Conservation (phyloP, 2,329 filamentous ascomycete species). For the Phialophora macrospora region DNA sequence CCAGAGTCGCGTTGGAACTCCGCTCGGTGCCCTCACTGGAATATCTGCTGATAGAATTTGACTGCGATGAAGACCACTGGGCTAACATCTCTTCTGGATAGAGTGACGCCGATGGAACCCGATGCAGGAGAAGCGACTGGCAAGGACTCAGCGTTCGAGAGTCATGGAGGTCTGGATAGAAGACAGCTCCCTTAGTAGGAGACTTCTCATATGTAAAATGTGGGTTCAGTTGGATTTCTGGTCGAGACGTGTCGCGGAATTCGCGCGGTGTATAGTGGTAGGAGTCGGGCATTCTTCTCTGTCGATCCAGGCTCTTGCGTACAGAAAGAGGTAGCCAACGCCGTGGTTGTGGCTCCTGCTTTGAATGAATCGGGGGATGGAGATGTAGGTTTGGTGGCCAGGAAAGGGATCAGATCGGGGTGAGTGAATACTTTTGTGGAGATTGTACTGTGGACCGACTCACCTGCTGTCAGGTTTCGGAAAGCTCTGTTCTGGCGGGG, state of each 20-base stretch:
- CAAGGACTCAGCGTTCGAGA: conserved; percentile 11
- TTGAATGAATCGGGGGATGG: background rate
- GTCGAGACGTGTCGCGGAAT: conserved; percentile 21
- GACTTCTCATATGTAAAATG: conserved; percentile 1
- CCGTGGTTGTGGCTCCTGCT: background rate
- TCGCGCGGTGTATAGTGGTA: conserved; percentile 16
- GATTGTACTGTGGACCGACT: conserved; percentile 1
- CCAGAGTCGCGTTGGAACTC: conserved; percentile 17
- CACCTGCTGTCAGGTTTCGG: background rate
- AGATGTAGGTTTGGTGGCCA: background rate
- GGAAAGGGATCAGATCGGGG: background rate
- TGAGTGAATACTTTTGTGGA: conserved; percentile 3
- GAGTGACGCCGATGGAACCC: conserved; percentile 29
- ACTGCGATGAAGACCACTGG: conserved; percentile 6
- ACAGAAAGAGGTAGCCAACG: background rate
- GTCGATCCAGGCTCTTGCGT: conserved; percentile 6
- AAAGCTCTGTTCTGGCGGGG: background rate
- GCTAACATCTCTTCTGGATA: conserved; percentile 28
- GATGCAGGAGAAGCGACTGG: conserved; percentile 23
- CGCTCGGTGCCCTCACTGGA: background rate
- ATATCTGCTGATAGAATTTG: background rate
- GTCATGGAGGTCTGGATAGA: conserved; percentile 11
- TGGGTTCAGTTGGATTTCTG: conserved; percentile 11
- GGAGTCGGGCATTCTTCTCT: conserved; percentile 16
- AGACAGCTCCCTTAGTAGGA: background rate